phyloP scores from a whole-genome alignment of 1,139 yeast species.

The Pichia sorboxylosa region DNA sequence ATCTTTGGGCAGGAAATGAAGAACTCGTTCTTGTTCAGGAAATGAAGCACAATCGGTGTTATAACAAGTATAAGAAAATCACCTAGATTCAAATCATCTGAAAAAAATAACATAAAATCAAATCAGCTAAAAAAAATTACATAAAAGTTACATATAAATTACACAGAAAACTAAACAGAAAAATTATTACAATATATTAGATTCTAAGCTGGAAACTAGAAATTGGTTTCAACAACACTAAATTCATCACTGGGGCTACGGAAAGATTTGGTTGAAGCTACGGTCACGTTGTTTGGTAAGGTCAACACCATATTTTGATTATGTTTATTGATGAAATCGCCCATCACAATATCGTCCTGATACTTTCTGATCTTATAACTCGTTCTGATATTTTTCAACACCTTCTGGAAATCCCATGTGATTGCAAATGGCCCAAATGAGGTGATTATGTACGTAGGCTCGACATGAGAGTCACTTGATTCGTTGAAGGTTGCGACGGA shows the following conservation, averaged over 20 bases:
- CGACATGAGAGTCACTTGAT: slow-evolving; percentile 28
- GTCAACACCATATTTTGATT: slow-evolving; percentile 62
- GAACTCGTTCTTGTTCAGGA: slow-evolving; percentile 36
- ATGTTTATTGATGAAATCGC: slow-evolving; percentile 67
- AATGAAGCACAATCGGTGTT: slow-evolving; percentile 7
- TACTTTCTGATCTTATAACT: slow-evolving; percentile 52
- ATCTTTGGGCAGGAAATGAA: slow-evolving; percentile 57
- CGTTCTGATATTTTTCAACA: slow-evolving; percentile 23
- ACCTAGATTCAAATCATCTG: too few relatives aligned
- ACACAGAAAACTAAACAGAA: too few relatives aligned
- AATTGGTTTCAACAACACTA: slow-evolving; percentile 13
- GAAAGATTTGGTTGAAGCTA: slow-evolving; percentile 49
- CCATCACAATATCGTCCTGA: slow-evolving; percentile 54
- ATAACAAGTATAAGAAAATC: too few relatives aligned
- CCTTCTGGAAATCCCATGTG: slow-evolving; percentile 63
- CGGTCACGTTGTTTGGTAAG: slow-evolving; percentile 57
- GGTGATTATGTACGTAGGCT: slow-evolving; percentile 61
- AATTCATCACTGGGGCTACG: slow-evolving; percentile 40
- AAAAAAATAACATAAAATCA: too few relatives aligned
- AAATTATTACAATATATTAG: too few relatives aligned
- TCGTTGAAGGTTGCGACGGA: slow-evolving; percentile 67
- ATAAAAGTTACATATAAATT: too few relatives aligned
- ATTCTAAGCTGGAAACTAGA: too few relatives aligned
- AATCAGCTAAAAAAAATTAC: too few relatives aligned
- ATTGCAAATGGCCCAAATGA: slow-evolving; percentile 74